Base-by-base conservation (phyloP, 2,329 filamentous ascomycete species). In the Ophiocordyceps camponoti-rufipedis region DNA sequence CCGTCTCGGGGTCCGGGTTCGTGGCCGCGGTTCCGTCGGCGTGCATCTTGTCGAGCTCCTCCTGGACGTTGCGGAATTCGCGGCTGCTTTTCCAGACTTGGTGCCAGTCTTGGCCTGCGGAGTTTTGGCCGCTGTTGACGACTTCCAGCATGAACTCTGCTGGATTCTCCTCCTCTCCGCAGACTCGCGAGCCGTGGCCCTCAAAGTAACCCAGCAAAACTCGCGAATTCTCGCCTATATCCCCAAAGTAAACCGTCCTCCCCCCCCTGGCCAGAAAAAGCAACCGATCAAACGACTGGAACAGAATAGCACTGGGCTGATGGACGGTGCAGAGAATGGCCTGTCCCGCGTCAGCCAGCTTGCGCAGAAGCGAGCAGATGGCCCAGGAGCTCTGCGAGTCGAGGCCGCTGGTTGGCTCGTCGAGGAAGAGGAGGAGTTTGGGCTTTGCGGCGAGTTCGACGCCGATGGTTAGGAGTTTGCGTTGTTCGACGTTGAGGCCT, bases 311-410 rank as follows among this genome's bases (percentile, higher is more conserved):
- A 13, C 85, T 93, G n/a, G 89, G 89, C 62, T 96, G 89, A 61
- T 96, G 89, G 49, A 95, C 95, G 0, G 89, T 95, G 66, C 87
- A 94, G n/a, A 95, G 78, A 62, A 95, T 85, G 44, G 89, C 88
- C 59, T 93, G 86, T 14, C 89, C 88, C 50, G 79, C 82, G 61
- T 89, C 83, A 54, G 86, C 86, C 32, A 95, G 71, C 63, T 93
- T 94, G 62, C 93, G 82, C 39, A 96, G 74, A 10, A 95, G 74
- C 59, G 86, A 81, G 42, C 87, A 72, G 58, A 95, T 94, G 51
- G 85, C 84, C 85, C 86, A 95, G 1, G 87, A 89, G 1, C 87
- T 94, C 62, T 94, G 87, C 56, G 79, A 85, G 62, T 95, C 89
- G 18, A 95, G 77, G 68, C 89, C 89, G 28, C 87, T 94, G 4